A percentile compares a stretch with the other conserved stretches of the same genome.
Evolutionary conservation across 192 early-diverging fungal species (phyloP).

Genomic region (Rhizophlyctis rosea): DNA sequence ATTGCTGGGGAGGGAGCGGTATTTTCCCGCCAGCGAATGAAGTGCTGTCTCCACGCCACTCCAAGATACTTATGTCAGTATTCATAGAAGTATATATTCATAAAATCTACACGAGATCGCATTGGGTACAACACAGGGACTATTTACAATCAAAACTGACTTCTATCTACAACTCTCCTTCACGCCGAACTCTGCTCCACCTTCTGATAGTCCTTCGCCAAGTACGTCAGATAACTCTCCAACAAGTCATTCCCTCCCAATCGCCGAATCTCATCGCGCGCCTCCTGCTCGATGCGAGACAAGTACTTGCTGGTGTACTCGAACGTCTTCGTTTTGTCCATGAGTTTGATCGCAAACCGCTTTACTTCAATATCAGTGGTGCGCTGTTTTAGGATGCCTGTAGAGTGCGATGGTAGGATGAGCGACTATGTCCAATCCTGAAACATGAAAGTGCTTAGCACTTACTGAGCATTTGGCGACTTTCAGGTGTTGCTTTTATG

Average conservation of each 20-base stretch:
- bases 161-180: no score
- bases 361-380: conserved; percentile 82
- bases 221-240: conserved; percentile 56
- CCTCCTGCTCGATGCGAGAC: conserved; percentile 57
- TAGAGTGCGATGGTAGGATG: neutral
- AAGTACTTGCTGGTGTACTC: conserved; percentile 73
- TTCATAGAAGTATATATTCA: no score
- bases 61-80: no score
- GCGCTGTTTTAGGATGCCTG: conserved; percentile 85
- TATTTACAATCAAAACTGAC: no score
- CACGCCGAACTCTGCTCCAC: no score
- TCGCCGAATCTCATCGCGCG: conserved; percentile 57
- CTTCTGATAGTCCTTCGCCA: conserved; percentile 50
- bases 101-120: no score
- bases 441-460: neutral
- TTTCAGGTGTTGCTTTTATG: conserved; percentile 58
- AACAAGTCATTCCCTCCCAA: conserved; percentile 79
- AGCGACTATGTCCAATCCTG: neutral
- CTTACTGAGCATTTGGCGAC: conserved; percentile 73
- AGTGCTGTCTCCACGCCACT: no score
- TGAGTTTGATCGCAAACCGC: conserved; percentile 75
- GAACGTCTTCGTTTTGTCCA: conserved; percentile 76
- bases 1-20: no score
- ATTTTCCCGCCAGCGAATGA: no score
- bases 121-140: no score